Conservation (phyloP, 352 stramenopile genomes). For the Lagenidium sp. region DNA sequence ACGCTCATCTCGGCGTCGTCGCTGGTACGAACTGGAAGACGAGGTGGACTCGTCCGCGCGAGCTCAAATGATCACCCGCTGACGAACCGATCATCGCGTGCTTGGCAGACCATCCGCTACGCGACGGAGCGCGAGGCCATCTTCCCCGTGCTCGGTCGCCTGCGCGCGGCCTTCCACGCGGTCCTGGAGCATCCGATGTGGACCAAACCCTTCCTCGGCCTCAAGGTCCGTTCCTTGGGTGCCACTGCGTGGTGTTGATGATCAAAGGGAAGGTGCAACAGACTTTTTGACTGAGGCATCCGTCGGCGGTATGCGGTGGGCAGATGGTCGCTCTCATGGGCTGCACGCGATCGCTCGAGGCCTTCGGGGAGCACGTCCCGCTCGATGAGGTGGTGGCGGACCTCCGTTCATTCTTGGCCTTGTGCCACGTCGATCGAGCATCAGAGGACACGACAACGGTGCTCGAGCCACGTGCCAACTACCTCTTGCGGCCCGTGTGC, state of each 20-base stretch:
- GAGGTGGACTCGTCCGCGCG: neutral
- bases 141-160: slow-evolving; percentile 36
- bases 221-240: too few relatives aligned
- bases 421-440: slow-evolving; percentile 27
- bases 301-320: neutral
- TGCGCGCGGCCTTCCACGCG: slow-evolving; percentile 32
- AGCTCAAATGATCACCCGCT: neutral
- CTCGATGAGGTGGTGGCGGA: slow-evolving; percentile 25
- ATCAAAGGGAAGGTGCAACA: too few relatives aligned
- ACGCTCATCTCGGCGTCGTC: slow-evolving; percentile 41
- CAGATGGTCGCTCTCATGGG: slow-evolving; percentile 68
- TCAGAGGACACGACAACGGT: slow-evolving; percentile 1
- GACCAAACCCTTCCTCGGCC: slow-evolving; percentile 24
- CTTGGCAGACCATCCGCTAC: slow-evolving; percentile 56
- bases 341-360: slow-evolving; percentile 48
- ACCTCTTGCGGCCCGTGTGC: slow-evolving; percentile 45
- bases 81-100: too few relatives aligned
- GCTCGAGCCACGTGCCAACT: slow-evolving; percentile 20
- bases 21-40: slow-evolving; percentile 3
- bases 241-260: slow-evolving; percentile 2
- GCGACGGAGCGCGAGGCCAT: slow-evolving; percentile 63
- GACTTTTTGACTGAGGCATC: too few relatives aligned
- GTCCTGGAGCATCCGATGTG: slow-evolving; percentile 48
- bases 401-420: slow-evolving; percentile 40
- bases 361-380: slow-evolving; percentile 35